Percentiles rank a stretch among this genome's conserved stretches.
Conservation (phyloP, 2,329 filamentous ascomycete genomes). For the Epichloe sylvatica region DNA sequence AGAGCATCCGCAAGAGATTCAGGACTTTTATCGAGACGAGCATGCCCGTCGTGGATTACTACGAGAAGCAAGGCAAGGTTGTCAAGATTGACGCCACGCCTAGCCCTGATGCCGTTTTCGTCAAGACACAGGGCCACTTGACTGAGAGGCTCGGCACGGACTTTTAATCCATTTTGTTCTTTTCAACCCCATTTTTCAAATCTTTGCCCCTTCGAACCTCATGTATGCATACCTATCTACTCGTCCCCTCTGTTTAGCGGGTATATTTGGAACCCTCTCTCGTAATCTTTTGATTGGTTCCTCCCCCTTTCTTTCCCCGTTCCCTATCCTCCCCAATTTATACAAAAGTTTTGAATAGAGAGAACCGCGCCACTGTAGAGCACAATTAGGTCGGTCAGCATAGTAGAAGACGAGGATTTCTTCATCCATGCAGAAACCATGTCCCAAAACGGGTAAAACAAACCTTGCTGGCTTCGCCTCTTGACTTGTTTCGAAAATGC, state of each 20-base stretch:
- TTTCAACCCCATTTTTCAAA: not conserved
- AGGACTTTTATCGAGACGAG: slow-evolving; percentile 86
- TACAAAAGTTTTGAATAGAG: too few relatives aligned
- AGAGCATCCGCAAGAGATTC: slow-evolving; percentile 94
- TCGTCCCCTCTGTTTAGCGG: too few relatives aligned
- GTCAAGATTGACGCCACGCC: slow-evolving; percentile 65
- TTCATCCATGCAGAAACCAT: too few relatives aligned
- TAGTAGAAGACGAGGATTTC: too few relatives aligned
- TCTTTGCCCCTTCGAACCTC: not conserved
- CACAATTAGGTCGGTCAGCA: too few relatives aligned
- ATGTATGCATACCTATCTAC: not conserved
- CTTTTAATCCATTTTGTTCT: slow-evolving; percentile 11
- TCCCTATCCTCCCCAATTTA: too few relatives aligned
- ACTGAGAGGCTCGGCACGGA: slow-evolving; percentile 31
- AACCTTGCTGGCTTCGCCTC: too few relatives aligned
- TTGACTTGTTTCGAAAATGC: too few relatives aligned
- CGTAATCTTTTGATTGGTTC: not conserved
- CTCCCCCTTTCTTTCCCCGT: not conserved
- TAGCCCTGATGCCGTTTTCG: slow-evolving; percentile 47
- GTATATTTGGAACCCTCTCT: too few relatives aligned
- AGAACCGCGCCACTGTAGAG: too few relatives aligned
- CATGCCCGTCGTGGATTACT: slow-evolving; percentile 92
- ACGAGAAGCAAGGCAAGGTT: slow-evolving; percentile 61
- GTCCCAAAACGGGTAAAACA: too few relatives aligned
- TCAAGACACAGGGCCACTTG: slow-evolving; percentile 37